Base-by-base conservation (phyloP, 805 yeast genomes). In the Teunomyces lycoperdinae region DNA sequence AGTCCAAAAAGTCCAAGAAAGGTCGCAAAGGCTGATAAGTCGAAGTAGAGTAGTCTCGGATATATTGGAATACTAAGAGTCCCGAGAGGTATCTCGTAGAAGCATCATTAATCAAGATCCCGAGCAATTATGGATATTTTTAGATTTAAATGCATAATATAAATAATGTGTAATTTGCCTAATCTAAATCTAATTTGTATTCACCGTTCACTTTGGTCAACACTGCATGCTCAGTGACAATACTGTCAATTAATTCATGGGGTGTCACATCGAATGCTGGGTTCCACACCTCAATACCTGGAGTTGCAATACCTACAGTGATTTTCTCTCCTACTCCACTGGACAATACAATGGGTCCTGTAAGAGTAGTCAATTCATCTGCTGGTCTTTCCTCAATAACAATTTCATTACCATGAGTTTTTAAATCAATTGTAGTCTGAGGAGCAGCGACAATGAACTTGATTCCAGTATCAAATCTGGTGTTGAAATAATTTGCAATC, bases 221-320 rank as follows among this genome's bases (percentile, higher is more conserved):
- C 16, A 78, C 74, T 2, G 80, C 79, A 46, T 81, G 79, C 67
- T 92, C 98, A 0, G 97, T 92, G 31, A 92, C 89, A 50, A 94
- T 89, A 50, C 89, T 87, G 61, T 90, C 97, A 46, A 92, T 90
- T 33, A 85, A 70, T 40, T 76, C 77, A 58, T 84, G 83, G 0
- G 96, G 96, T 3, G 98, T 89, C 11, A 94, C 89, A 61, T 92
- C 99, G 60, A 92, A 92, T 0, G 97, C 86, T 0, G 99, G 99
- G 60, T 94, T 94, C 97, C 97, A 92, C 1, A 90, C 96, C 4
- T 76, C 70, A 29, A 91, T 85, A 0, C 85, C 87, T 1, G 87
- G 86, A 3, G 98, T 94, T 1, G 97, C 96, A 49, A 86, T 78
- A 34, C 87, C 86, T 10, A 90, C 86, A 14, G 82, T 82, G 1